Evolutionary conservation across 306 rosid genomes (phyloP), one percentile per base, ranked within the genome.

Genomic region (Oxytropis ochrocephala): DNA sequence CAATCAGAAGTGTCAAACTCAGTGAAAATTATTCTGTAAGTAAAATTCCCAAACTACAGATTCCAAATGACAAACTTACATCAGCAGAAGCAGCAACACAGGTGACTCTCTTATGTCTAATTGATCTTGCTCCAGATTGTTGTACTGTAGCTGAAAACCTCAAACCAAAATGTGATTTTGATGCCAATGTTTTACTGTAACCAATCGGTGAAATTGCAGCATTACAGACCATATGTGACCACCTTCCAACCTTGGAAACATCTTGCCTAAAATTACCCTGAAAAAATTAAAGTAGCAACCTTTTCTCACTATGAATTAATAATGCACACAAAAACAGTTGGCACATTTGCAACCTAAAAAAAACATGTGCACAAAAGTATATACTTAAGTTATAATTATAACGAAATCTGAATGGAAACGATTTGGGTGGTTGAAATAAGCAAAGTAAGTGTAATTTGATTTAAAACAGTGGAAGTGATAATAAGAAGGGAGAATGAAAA

Each of bases 11-110:
- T n/a, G n/a, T n/a, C 29, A 55, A 38, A 63, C 10, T 13, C 46
- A 32, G 54, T 9, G n/a, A 11, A 6, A 11, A 32, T 9, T 24
- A 16, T 60, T 72, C 30, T 14, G 53, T 3, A 16, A 70, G 66
- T 32, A 49, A 66, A 38, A n/a, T n/a, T 49, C 44, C 68, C 9
- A 12, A 75, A 24, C 29, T 24, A 24, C 3, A 61, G 21, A 44
- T 36, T 42, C 19, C 2, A 42, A 32, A 59, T 52, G 46, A 64
- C 11, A 66, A 44, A 77, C 85, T 78, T 58, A 85, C 94, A 69
- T 73, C 74, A 73, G 69, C 84, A 16, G 76, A 4, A 10, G 92
- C 79, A 69, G 55, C 74, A 51, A 46, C 14, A 78, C 92, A 84
- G 64, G 67, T 61, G 81, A 86, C 74, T 62, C 74, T 83, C 33